Percentiles rank a stretch among this genome's conserved stretches.
phyloP scores from a whole-genome alignment of 2,329 filamentous ascomycete species.

The Sporothrix curviconia region DNA sequence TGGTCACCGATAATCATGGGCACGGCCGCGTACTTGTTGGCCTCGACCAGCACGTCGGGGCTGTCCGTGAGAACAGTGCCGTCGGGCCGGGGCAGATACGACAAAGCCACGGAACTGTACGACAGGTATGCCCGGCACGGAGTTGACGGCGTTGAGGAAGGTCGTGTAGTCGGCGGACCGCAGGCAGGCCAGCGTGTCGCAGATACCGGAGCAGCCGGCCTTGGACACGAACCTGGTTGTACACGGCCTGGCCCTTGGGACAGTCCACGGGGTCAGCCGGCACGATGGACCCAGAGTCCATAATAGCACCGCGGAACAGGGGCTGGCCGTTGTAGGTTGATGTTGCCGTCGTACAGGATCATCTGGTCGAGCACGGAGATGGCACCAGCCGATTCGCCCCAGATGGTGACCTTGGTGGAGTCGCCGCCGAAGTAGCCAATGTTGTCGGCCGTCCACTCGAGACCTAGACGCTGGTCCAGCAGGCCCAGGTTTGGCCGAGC shows the following conservation, averaged over 20 bases:
- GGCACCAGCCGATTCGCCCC: constrained; percentile 65
- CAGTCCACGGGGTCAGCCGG: constrained; percentile 60
- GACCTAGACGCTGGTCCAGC: constrained; percentile 63
- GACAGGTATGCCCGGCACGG: constrained; percentile 61
- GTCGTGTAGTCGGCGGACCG: constrained; percentile 52
- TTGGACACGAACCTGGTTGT: constrained; percentile 54
- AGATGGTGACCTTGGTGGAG: constrained; percentile 68
- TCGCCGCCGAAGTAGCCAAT: constrained; percentile 74
- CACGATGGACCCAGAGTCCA: constrained; percentile 63
- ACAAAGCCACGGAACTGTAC: constrained; percentile 62
- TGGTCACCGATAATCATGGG: constrained; percentile 61
- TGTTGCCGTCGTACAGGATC: constrained; percentile 61
- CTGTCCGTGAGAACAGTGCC: constrained; percentile 54
- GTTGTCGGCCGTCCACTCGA: constrained; percentile 73
- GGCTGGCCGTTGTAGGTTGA: constrained; percentile 67
- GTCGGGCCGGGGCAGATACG: constrained; percentile 70
- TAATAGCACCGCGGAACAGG: constrained; percentile 70
- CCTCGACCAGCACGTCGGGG: constrained; percentile 50
- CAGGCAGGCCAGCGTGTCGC: constrained; percentile 60
- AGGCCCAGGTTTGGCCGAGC: constrained; percentile 62
- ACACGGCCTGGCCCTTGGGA: constrained; percentile 57
- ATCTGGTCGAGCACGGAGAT: constrained; percentile 75
- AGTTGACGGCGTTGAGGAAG: constrained; percentile 61
- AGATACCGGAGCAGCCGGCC: constrained; percentile 53
- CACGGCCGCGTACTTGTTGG: constrained; percentile 44